Conservation (phyloP, 441 rosid genomes). For the Populus hybrid region DNA sequence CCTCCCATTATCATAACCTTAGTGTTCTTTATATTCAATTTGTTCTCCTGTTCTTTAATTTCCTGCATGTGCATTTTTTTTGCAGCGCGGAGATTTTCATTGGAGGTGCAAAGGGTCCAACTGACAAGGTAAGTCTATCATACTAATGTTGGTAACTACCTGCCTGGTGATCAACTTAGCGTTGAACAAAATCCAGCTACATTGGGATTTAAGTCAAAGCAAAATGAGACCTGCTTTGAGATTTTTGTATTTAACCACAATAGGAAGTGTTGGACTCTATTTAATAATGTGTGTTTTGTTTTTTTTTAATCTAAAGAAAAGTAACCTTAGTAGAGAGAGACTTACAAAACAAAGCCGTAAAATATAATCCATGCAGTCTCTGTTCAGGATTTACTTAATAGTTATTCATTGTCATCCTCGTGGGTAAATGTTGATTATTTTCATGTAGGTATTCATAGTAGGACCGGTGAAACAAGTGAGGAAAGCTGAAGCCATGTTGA, state of each 20-base stretch:
- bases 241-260: not conserved
- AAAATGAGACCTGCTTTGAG: not conserved
- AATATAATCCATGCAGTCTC: not conserved
- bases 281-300: too few species aligned
- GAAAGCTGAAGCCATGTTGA: slow-evolving; percentile 85
- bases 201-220: not conserved
- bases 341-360: not conserved
- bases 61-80: not conserved
- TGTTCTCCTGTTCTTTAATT: slow-evolving; percentile 16
- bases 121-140: slow-evolving; percentile 61
- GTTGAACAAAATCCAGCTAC: not conserved
- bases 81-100: slow-evolving; percentile 81
- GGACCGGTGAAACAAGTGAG: slow-evolving; percentile 86
- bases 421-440: not conserved
- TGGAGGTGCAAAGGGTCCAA: slow-evolving; percentile 90
- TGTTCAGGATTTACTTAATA: not conserved
- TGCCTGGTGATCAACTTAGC: not conserved
- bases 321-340: not conserved
- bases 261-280: too few species aligned
- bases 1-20: not conserved
- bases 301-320: too few species aligned
- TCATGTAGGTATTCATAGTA: slow-evolving; percentile 64
- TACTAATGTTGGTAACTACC: not conserved
- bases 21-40: not conserved
- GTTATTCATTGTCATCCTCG: not conserved